Evolutionary conservation across 116 monocot species (phyloP), one percentile per base, ranked within the genome.

Genomic region (Phalaenopsis hybrid): DNA sequence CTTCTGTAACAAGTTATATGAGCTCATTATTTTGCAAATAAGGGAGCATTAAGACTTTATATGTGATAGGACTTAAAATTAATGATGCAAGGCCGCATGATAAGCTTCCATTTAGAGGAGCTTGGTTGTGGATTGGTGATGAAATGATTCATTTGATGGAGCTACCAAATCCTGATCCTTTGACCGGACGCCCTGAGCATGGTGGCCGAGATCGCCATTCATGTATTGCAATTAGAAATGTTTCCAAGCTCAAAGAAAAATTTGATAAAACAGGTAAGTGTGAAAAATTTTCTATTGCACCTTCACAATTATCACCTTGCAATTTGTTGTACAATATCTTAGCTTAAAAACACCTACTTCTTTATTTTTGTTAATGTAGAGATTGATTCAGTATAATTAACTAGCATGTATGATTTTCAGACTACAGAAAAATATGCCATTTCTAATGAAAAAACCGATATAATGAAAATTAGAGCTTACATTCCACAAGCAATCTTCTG

Each of bases 121-220:
- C 93, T 82, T 99, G 99, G 99, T 78, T 99, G n/a, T 99, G 95
- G 93, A 92, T 99, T 28, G 95, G 99, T 82, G 86, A 90, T 52
- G 95, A 95, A 87, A 99, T 99, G 99, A 95, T 99, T 81, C 99
- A 99, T 80, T 87, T 99, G 82, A 99, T 99, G 99, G 99, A 99
- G 85, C 95, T 99, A 81, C 99, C 99, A 44, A 99, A 99, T 86
- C 99, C 99, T 46, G 99, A 99, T 86, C 95, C 99, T 44, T 86
- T 99, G 57, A 99, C 91, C 20, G 99, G 95, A n/a, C 95, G 99
- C 13, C 99, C 99, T 59, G 99, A 99, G 74, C 99, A 99, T 85
- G 99, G 93, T 0, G 95, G 95, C n/a, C 88, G 98, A 59, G 99
- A 99, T 83, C 95, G 99, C 57, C 99, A 99, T 87, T 79, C 92